Conservation (phyloP, 78 protist genomes). For the Polysphondylium violaceum region DNA sequence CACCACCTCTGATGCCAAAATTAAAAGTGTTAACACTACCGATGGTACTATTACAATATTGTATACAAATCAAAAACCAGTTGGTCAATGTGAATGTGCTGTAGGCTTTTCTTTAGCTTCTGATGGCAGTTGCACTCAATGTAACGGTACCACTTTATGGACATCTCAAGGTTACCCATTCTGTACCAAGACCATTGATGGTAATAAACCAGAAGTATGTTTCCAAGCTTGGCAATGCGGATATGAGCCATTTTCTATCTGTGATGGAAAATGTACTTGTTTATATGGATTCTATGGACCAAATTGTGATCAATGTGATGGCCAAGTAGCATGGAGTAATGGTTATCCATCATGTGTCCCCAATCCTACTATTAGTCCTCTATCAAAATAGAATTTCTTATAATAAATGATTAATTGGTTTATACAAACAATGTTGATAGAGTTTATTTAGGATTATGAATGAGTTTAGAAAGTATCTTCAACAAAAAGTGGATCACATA, state of each 20-base stretch:
- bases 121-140: background rate
- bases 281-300: background rate
- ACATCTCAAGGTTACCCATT: background rate
- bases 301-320: background rate
- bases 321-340: background rate
- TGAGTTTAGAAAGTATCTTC: too few relatives aligned
- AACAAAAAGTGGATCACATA: too few relatives aligned
- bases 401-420: too few relatives aligned
- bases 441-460: too few relatives aligned
- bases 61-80: slow-evolving; percentile 14
- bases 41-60: background rate
- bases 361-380: too few relatives aligned
- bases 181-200: background rate
- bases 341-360: slow-evolving; percentile 15
- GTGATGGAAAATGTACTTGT: slow-evolving; percentile 5
- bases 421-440: too few relatives aligned
- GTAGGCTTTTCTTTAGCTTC: background rate
- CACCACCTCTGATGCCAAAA: background rate
- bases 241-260: background rate
- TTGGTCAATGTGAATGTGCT: background rate
- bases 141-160: slow-evolving; percentile 4
- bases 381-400: too few relatives aligned
- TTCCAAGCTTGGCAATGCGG: slow-evolving; percentile 9
- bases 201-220: background rate
- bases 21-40: background rate